These are phyloP conservation scores for Vanrija sp. DNA, from an alignment of 1,284 basidiomycete species.

Conservation along the genomic window DNA sequence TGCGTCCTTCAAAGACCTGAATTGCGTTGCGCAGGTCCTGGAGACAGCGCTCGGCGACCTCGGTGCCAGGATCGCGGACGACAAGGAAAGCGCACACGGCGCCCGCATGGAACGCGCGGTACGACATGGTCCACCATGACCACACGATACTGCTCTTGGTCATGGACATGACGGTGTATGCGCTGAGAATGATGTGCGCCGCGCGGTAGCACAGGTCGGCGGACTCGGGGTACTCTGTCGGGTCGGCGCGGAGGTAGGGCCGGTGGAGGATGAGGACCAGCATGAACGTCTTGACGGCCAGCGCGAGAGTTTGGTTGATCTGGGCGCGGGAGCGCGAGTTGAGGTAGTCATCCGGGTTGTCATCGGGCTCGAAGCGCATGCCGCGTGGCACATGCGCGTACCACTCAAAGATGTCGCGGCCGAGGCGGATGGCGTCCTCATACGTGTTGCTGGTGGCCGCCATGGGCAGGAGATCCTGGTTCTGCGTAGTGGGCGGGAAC, in stretches of 20 bases:
- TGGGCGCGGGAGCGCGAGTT: slow-evolving; percentile 15
- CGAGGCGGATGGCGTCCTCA: slow-evolving; percentile 44
- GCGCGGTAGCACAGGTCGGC: slow-evolving; percentile 39
- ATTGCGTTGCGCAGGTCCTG: slow-evolving; percentile 40
- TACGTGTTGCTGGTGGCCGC: slow-evolving; percentile 33
- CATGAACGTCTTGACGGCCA: slow-evolving; percentile 47
- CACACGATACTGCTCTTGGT: slow-evolving; percentile 43
- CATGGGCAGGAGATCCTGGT: slow-evolving; percentile 6
- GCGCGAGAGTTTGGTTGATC: slow-evolving; percentile 43
- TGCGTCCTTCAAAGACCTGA: slow-evolving; percentile 41
- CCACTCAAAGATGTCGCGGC: slow-evolving; percentile 44
- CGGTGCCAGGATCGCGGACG: slow-evolving; percentile 42
- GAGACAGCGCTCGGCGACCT: slow-evolving; percentile 38
- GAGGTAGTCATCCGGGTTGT: slow-evolving; percentile 29
- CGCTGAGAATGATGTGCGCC: slow-evolving; percentile 39
- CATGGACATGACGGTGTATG: slow-evolving; percentile 36
- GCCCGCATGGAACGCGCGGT: slow-evolving; percentile 47
- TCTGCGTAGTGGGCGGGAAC: slow-evolving; percentile 33
- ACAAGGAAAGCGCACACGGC: slow-evolving; percentile 48
- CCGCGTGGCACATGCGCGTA: slow-evolving; percentile 41
- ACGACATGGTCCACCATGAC: slow-evolving; percentile 48
- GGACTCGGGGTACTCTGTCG: slow-evolving; percentile 45
- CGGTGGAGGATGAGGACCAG: slow-evolving; percentile 47
- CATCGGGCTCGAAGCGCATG: slow-evolving; percentile 40
- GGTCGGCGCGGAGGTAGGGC: slow-evolving; percentile 48